Conservation (phyloP, 2,329 filamentous ascomycete genomes). For the Verticillium nubilum region DNA sequence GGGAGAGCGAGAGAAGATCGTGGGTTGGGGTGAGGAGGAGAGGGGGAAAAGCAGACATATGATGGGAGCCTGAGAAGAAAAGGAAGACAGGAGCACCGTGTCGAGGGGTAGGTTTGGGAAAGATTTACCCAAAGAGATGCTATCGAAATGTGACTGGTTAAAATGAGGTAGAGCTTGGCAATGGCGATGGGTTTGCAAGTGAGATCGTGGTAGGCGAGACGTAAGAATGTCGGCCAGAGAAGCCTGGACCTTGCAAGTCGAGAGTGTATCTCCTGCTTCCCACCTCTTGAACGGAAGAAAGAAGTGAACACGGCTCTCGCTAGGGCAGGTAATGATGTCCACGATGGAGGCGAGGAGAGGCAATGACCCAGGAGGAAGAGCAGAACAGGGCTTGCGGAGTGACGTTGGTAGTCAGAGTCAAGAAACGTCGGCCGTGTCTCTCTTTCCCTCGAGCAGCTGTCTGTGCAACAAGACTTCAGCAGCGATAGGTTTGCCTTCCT, state of each 20-base stretch:
- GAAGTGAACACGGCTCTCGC: not conserved
- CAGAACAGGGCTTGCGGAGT: not conserved
- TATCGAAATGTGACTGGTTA: not conserved
- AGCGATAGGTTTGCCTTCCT: not conserved
- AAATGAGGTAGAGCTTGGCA: not conserved
- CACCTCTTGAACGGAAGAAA: not conserved
- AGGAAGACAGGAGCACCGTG: slow-evolving; percentile 1
- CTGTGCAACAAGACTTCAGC: not conserved
- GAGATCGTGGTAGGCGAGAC: not conserved
- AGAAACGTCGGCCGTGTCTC: not conserved
- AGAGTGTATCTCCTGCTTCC: not conserved
- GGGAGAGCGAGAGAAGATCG: slow-evolving; percentile 4
- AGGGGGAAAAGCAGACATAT: slow-evolving; percentile 12
- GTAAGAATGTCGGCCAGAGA: not conserved
- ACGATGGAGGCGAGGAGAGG: not conserved
- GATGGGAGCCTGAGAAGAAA: slow-evolving; percentile 3
- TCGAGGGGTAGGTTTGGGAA: not conserved
- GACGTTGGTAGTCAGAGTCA: not conserved
- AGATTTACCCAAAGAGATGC: not conserved
- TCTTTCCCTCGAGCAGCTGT: not conserved
- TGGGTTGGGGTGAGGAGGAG: slow-evolving; percentile 42
- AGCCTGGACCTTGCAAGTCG: not conserved
- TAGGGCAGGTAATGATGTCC: not conserved
- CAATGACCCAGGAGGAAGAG: not conserved
- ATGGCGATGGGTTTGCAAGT: not conserved